Conservation (phyloP, 257 asterid genomes). For the Gentiana macrophylla region DNA sequence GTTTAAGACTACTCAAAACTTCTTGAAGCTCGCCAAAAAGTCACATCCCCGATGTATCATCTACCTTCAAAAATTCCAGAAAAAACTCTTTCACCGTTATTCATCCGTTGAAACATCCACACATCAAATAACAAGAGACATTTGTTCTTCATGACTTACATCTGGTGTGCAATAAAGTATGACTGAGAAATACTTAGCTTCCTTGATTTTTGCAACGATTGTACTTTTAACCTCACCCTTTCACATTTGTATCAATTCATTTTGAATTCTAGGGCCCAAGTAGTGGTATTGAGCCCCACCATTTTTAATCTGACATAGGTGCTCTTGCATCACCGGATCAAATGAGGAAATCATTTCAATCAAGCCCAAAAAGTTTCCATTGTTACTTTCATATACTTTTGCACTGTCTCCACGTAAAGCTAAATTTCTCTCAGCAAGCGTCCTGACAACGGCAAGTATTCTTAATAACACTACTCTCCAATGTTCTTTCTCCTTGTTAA, state of each 20-base stretch:
- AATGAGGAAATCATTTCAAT: background rate
- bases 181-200: background rate
- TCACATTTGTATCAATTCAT: background rate
- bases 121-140: background rate
- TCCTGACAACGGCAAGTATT: no score
- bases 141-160: background rate
- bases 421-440: background rate
- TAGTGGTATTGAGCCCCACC: no score
- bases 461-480: no score
- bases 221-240: background rate
- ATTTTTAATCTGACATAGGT: background rate
- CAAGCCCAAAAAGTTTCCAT: background rate
- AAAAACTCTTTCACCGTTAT: background rate
- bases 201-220: background rate
- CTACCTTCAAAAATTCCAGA: no score
- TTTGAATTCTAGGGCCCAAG: no score
- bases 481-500: no score
- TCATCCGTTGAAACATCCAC: background rate
- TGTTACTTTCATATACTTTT: background rate
- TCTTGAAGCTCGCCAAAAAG: no score
- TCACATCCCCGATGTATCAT: no score
- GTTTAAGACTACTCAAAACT: no score
- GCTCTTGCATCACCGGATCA: background rate
- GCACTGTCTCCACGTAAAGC: background rate
- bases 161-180: constrained; percentile 1